These are phyloP conservation scores for Mentha longifolia DNA, from an alignment of 257 asterid genomes.

Conservation along the genomic window DNA sequence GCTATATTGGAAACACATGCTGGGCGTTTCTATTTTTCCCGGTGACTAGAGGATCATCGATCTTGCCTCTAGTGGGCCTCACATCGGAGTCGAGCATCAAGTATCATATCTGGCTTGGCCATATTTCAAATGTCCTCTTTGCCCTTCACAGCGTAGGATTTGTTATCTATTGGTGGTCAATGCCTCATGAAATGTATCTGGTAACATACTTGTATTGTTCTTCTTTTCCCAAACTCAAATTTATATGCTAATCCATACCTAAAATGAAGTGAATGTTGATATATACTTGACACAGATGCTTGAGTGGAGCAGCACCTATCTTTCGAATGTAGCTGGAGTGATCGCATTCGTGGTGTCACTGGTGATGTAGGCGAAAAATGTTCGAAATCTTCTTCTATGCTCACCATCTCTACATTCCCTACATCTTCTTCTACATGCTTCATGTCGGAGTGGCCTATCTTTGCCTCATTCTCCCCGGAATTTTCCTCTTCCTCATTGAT, in stretches of 20 bases:
- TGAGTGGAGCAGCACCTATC: slow-evolving; percentile 59
- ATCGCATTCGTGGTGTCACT: slow-evolving; percentile 52
- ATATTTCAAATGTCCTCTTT: slow-evolving; percentile 50
- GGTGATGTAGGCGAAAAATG: slow-evolving; percentile 60
- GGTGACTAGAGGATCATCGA: slow-evolving; percentile 65
- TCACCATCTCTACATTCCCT: slow-evolving; percentile 58
- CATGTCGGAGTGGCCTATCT: slow-evolving; percentile 71
- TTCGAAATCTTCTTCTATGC: slow-evolving; percentile 61
- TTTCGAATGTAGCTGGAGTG: slow-evolving; percentile 63
- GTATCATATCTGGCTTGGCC: slow-evolving; percentile 81
- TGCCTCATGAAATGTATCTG: slow-evolving; percentile 49
- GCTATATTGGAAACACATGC: slow-evolving; percentile 60
- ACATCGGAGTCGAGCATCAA: slow-evolving; percentile 73
- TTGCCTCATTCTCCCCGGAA: slow-evolving; percentile 73
- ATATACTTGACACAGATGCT: slow-evolving; percentile 49
- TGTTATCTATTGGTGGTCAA: slow-evolving; percentile 58
- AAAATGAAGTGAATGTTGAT: no score
- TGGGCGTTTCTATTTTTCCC: slow-evolving; percentile 67
- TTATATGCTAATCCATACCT: background rate
- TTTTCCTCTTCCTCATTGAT: slow-evolving; percentile 65
- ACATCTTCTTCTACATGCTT: slow-evolving; percentile 58
- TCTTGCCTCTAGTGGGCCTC: slow-evolving; percentile 63
- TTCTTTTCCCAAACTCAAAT: background rate
- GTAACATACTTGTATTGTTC: background rate
- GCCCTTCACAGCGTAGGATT: slow-evolving; percentile 61